These are phyloP conservation scores for Tylopilus vinaceipallidus DNA, from an alignment of 768 basidiomycete species.

Conservation along the genomic window DNA sequence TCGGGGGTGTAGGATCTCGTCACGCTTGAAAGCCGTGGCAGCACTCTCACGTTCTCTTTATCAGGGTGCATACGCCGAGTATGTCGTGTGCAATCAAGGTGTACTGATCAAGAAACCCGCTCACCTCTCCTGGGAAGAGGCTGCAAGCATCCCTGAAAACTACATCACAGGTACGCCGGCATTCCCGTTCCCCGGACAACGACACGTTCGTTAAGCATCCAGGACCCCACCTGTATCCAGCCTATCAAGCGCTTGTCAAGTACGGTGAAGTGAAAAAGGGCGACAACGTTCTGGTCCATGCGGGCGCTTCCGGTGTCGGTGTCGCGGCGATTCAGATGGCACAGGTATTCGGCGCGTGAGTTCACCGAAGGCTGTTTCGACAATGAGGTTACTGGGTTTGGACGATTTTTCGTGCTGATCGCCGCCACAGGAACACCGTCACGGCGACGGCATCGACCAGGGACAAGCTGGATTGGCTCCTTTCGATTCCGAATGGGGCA, in stretches of 20 bases:
- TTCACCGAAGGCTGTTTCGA: slow-evolving; percentile 14
- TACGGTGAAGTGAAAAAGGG: slow-evolving; percentile 66
- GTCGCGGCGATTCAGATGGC: slow-evolving; percentile 87
- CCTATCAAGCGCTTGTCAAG: slow-evolving; percentile 62
- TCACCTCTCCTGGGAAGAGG: slow-evolving; percentile 77
- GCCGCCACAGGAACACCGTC: slow-evolving; percentile 52
- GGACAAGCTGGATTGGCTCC: slow-evolving; percentile 78
- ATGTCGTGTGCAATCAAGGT: slow-evolving; percentile 61
- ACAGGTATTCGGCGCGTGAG: slow-evolving; percentile 69
- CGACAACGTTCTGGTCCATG: slow-evolving; percentile 83
- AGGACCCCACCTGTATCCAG: slow-evolving; percentile 30
- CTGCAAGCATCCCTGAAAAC: slow-evolving; percentile 85
- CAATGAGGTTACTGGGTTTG: not conserved
- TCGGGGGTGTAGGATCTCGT: slow-evolving; percentile 63
- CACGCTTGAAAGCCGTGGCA: not conserved
- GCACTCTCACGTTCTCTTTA: slow-evolving; percentile 1
- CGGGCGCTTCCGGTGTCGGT: slow-evolving; percentile 89
- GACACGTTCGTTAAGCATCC: slow-evolving; percentile 1
- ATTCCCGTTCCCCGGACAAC: slow-evolving; percentile 6
- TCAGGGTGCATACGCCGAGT: slow-evolving; percentile 92
- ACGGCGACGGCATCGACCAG: slow-evolving; percentile 84
- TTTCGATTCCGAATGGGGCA: slow-evolving; percentile 62
- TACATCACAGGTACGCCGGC: slow-evolving; percentile 72
- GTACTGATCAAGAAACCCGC: slow-evolving; percentile 74
- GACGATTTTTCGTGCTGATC: slow-evolving; percentile 7